phyloP scores from a whole-genome alignment of 1,284 basidiomycete genomes.

The Pholiota adiposa region DNA sequence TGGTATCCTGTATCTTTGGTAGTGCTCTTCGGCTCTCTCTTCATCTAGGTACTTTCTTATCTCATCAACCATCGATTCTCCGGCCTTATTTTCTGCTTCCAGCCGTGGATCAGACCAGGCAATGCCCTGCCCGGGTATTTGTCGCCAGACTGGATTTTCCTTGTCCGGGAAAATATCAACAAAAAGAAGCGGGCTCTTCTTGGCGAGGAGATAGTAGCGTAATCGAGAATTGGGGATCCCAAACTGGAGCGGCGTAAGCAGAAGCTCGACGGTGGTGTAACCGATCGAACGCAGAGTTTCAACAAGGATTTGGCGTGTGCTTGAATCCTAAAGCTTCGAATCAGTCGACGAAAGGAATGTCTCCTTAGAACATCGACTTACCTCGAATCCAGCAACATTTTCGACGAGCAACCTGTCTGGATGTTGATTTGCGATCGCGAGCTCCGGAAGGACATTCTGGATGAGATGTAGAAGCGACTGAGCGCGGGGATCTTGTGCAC shows the following conservation, averaged over 20 bases:
- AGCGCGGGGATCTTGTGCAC: conserved; percentile 71
- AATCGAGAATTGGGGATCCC: conserved; percentile 79
- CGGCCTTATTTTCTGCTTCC: conserved; percentile 2
- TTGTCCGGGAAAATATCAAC: conserved; percentile 19
- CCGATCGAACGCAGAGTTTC: conserved; percentile 52
- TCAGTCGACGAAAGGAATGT: neutral
- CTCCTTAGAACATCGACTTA: conserved; percentile 32
- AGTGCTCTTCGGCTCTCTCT: conserved; percentile 9
- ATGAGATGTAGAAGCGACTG: conserved; percentile 74
- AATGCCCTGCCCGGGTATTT: conserved; percentile 52
- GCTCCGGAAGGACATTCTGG: conserved; percentile 62
- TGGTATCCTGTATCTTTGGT: conserved; percentile 44
- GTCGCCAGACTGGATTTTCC: conserved; percentile 42
- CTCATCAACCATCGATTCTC: conserved; percentile 23
- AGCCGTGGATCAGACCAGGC: conserved; percentile 48
- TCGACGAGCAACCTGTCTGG: conserved; percentile 70
- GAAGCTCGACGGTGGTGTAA: conserved; percentile 63
- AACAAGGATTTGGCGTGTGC: conserved; percentile 57
- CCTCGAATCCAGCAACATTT: conserved; percentile 83
- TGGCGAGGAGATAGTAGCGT: conserved; percentile 79
- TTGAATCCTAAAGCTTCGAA: conserved; percentile 54
- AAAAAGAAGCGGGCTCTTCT: conserved; percentile 44
- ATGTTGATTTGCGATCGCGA: conserved; percentile 46
- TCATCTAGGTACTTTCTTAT: conserved; percentile 58
- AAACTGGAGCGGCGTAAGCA: conserved; percentile 76